These are phyloP conservation scores for Cutaneotrichosporon spelunceum DNA, from an alignment of 1,284 basidiomycete genomes.

Conservation along the genomic window DNA sequence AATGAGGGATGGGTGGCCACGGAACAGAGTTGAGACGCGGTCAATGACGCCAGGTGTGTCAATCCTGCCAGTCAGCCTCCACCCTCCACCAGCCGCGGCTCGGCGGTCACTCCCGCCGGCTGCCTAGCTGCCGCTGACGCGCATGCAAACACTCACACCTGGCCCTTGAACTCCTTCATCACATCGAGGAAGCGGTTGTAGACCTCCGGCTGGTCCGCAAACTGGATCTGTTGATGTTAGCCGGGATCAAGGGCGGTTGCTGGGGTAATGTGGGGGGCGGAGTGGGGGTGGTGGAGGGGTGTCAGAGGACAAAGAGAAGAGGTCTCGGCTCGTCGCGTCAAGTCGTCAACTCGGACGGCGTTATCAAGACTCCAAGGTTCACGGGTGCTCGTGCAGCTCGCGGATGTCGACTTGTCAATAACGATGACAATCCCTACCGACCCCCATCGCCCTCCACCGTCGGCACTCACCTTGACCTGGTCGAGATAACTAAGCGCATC, in stretches of 20 bases:
- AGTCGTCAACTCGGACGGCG: no score
- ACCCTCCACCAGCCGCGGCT: background rate
- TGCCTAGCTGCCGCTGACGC: background rate
- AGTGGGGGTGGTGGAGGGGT: background rate
- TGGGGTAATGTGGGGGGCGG: background rate
- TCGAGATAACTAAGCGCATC: slow-evolving; percentile 97
- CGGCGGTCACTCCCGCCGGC: background rate
- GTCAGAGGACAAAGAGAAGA: background rate
- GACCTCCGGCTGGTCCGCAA: slow-evolving; percentile 86
- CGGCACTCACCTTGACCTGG: slow-evolving; percentile 70
- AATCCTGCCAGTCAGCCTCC: slow-evolving; percentile 60
- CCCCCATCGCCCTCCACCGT: background rate
- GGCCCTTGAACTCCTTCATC: slow-evolving; percentile 98
- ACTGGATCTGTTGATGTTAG: slow-evolving; percentile 60
- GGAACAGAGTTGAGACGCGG: slow-evolving; percentile 91
- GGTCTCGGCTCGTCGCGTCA: no score
- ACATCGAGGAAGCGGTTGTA: slow-evolving; percentile 98
- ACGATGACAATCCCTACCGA: no score
- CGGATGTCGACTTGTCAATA: no score
- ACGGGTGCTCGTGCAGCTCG: no score
- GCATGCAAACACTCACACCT: slow-evolving; percentile 64
- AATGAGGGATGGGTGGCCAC: slow-evolving; percentile 88
- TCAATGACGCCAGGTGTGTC: slow-evolving; percentile 99
- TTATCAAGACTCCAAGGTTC: no score
- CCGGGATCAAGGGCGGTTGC: background rate